Base-by-base conservation (phyloP, 176 grass and related monocot genomes). In the Microstegium vimineum region DNA sequence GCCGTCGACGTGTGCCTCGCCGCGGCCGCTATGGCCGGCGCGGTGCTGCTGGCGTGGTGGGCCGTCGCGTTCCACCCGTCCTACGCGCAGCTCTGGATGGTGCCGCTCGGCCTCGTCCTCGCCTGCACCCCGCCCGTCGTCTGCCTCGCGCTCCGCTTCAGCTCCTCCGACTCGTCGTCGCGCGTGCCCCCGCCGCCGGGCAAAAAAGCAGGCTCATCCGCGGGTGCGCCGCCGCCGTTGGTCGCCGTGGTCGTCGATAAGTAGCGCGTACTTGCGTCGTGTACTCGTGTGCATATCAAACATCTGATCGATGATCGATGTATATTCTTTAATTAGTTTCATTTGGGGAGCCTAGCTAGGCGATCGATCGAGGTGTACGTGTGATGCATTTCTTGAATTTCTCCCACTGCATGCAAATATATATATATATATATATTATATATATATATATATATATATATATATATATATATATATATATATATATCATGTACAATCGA, bases 31-130 rank as follows among this genome's bases (percentile, higher is more conserved):
- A 22, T 94, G 45, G 41, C 43, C 8, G 90, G 94, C 32, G 60
- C 77, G 1, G 86, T 27, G 22, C 32, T 97, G 62, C 73, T 97
- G 36, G 43, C 89, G 10, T 94, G 85, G 85, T 97, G 94, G 94
- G 28, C 81, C 6, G 13, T 94, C 7, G 81, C 79, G 28, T 94
- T 92, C 80, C 94, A 92, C 73, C 92, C 86, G 3, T 62, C 76
- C 4, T 89, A 94, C 80, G 81, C 78, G n/a, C 90, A 80, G 38
- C 82, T 94, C 3, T 97, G 94, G 94, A 97, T 94, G 94, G 94
- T 97, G 36, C 92, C 94, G 13, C 38, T 89, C 32, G 87, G 94
- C 41, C 87, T 97, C 69, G 64, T 97, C 38, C 79, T 94, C 69
- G 81, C 87, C 12, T 80, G 92, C 72, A 97, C 94, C 23, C 90